A percentile compares a stretch with the other conserved stretches of the same genome.
Conservation (phyloP, 371 early-diverging fungal genomes). For the Mortierella polycephala region DNA sequence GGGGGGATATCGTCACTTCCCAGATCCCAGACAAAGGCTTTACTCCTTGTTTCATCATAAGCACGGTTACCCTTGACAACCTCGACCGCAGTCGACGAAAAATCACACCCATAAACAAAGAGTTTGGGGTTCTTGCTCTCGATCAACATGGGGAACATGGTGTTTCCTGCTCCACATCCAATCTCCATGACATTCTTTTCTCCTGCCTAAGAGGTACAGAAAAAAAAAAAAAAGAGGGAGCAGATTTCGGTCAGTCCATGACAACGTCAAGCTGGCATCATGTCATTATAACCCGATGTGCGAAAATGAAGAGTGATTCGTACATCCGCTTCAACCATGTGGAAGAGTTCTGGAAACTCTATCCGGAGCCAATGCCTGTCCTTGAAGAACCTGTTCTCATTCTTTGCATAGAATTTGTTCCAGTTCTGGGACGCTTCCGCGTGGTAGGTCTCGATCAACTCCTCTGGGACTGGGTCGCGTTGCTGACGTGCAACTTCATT, state of each 20-base stretch:
- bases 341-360: conserved; percentile 88
- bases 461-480: conserved; percentile 30
- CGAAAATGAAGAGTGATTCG: background rate
- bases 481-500: conserved; percentile 45
- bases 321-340: conserved; percentile 49
- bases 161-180: conserved; percentile 98
- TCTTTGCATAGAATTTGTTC: conserved; percentile 91
- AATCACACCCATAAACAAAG: conserved; percentile 85
- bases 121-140: conserved; percentile 70
- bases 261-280: conserved; percentile 4
- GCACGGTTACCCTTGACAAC: conserved; percentile 66
- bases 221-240: conserved; percentile 52
- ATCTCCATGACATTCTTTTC: conserved; percentile 73
- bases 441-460: conserved; percentile 44
- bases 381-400: conserved; percentile 93
- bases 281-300: conserved; percentile 27
- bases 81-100: conserved; percentile 82
- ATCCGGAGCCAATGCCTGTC: conserved; percentile 97
- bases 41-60: conserved; percentile 63
- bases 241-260: conserved; percentile 31
- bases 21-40: conserved; percentile 88
- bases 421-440: conserved; percentile 53
- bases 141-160: conserved; percentile 91
- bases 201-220: conserved; percentile 59
- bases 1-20: conserved; percentile 73